A percentile compares a stretch with the other conserved stretches of the same genome.
These are phyloP conservation scores for Drechslerella dactyloides DNA, from an alignment of 2,329 filamentous ascomycete species.

Conservation along the genomic window DNA sequence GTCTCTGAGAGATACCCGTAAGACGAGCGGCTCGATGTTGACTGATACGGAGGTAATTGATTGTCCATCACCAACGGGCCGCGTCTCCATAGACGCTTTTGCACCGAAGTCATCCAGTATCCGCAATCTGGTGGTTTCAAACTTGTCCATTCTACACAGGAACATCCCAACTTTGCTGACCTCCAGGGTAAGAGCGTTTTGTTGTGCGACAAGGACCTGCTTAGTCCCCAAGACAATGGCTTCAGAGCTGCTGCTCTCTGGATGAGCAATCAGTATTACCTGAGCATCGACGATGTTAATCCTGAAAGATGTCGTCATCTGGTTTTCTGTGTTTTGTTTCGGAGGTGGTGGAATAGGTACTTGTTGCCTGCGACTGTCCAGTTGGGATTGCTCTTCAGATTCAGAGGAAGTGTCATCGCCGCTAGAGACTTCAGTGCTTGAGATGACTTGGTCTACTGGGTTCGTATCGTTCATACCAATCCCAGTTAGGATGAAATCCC, in stretches of 20 bases:
- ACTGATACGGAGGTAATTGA: constrained; percentile 79
- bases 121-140: constrained; percentile 84
- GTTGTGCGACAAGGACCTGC: constrained; percentile 88
- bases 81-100: constrained; percentile 82
- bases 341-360: background rate
- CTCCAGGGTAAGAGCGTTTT: constrained; percentile 91
- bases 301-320: constrained; percentile 81
- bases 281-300: constrained; percentile 96
- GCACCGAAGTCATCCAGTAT: constrained; percentile 97
- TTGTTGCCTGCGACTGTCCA: constrained; percentile 7
- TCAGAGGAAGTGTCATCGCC: constrained; percentile 58
- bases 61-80: constrained; percentile 66
- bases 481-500: constrained; percentile 78
- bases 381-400: constrained; percentile 14
- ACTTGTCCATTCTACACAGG: constrained; percentile 95
- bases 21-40: constrained; percentile 86
- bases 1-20: constrained; percentile 89
- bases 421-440: constrained; percentile 65
- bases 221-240: constrained; percentile 95
- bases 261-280: constrained; percentile 94
- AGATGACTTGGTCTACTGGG: constrained; percentile 2
- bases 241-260: constrained; percentile 85
- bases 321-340: background rate
- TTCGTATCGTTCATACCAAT: constrained; percentile 66
- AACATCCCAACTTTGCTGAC: constrained; percentile 97